Evolutionary conservation across 2,329 filamentous ascomycete species (phyloP).

Genomic region (Botrytis fragariae): DNA sequence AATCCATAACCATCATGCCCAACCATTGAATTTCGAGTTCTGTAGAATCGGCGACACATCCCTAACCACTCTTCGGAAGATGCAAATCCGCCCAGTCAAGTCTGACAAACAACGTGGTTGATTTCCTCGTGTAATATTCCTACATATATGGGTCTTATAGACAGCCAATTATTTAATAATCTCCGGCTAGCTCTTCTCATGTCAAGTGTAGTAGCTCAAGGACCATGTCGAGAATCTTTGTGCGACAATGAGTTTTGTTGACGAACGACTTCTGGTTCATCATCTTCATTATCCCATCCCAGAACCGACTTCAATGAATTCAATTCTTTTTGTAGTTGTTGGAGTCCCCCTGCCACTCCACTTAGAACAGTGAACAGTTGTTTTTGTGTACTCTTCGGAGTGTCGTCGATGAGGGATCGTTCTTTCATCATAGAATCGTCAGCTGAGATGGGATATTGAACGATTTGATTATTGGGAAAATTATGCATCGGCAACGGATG

Average conservation of each 20-base stretch:
- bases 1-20: not conserved
- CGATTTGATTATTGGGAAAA: not conserved
- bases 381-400: conserved; percentile 29
- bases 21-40: not conserved
- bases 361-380: conserved; percentile 31
- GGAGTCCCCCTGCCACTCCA: conserved; percentile 30
- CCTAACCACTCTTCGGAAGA: not conserved
- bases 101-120: not conserved
- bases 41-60: not conserved
- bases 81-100: not conserved
- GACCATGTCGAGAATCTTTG: not conserved
- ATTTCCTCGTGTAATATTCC: not conserved
- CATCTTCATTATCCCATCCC: conserved; percentile 30
- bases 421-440: not conserved
- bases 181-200: not conserved
- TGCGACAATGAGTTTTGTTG: not conserved
- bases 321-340: conserved; percentile 32
- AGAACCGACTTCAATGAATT: conserved; percentile 29
- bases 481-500: not conserved
- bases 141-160: not conserved
- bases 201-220: not conserved
- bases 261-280: not conserved
- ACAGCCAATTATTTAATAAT: not conserved
- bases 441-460: not conserved
- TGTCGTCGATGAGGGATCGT: conserved; percentile 24